Conservation (phyloP, 352 stramenopile species). For the Phytopythium helicoides region DNA sequence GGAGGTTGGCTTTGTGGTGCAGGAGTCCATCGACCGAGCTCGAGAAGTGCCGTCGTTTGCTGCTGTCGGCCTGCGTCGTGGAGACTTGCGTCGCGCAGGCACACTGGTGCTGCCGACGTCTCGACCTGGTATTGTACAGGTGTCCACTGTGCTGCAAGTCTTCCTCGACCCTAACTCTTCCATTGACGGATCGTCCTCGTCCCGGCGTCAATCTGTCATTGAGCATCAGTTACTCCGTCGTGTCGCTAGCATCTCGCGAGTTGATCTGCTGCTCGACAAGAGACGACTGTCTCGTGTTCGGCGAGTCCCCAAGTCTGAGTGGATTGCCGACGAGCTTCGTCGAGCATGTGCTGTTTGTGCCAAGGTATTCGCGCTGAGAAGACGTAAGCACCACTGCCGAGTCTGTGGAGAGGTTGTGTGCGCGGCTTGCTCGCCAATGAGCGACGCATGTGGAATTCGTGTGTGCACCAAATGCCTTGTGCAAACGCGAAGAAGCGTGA, state of each 20-base stretch:
- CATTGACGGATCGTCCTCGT: slow-evolving; percentile 5
- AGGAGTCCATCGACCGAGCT: slow-evolving; percentile 64
- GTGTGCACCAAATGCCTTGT: slow-evolving; percentile 71
- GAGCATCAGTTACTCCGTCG: slow-evolving; percentile 51
- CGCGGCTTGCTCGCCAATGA: slow-evolving; percentile 52
- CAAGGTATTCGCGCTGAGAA: slow-evolving; percentile 55
- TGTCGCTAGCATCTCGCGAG: slow-evolving; percentile 35
- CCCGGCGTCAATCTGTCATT: slow-evolving; percentile 17
- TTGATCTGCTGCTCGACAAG: slow-evolving; percentile 58
- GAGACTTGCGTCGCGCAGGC: slow-evolving; percentile 56
- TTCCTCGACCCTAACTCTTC: slow-evolving; percentile 17
- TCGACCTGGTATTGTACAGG: slow-evolving; percentile 55
- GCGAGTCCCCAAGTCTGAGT: slow-evolving; percentile 46
- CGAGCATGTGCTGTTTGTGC: slow-evolving; percentile 62
- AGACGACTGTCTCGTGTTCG: slow-evolving; percentile 55
- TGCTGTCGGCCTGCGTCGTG: slow-evolving; percentile 51
- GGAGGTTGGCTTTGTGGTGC: slow-evolving; percentile 55
- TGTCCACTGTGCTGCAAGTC: slow-evolving; percentile 69
- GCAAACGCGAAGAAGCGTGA: slow-evolving; percentile 23
- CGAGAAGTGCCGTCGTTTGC: slow-evolving; percentile 53
- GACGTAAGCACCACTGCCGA: slow-evolving; percentile 70
- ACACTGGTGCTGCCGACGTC: slow-evolving; percentile 62
- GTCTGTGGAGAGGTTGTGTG: slow-evolving; percentile 78
- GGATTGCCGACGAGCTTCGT: slow-evolving; percentile 55
- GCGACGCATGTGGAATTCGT: slow-evolving; percentile 28